Conservation (phyloP, 2,329 filamentous ascomycete species). For the Didymella sp. region DNA sequence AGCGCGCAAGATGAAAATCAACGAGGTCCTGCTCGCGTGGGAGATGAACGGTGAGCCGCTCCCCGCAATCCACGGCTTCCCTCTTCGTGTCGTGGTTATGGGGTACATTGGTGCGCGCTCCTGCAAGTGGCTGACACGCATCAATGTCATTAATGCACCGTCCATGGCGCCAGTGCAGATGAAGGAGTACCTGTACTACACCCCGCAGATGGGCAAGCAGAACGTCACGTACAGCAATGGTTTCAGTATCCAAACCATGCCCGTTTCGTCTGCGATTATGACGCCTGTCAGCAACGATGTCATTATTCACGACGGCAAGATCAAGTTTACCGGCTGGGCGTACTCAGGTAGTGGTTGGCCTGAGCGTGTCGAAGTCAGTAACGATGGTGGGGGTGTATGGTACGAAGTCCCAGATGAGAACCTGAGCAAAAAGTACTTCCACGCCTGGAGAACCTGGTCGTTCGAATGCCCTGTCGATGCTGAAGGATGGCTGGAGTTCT, state of each 20-base stretch:
- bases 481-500: constrained; percentile 57
- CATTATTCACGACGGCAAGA: constrained; percentile 66
- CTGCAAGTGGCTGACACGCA: constrained; percentile 68
- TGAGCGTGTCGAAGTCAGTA: constrained; percentile 68
- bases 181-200: constrained; percentile 73
- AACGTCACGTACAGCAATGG: constrained; percentile 66
- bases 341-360: constrained; percentile 57
- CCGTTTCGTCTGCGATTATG: constrained; percentile 72
- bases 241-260: constrained; percentile 75
- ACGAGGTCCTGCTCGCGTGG: constrained; percentile 73
- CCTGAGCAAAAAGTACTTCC: constrained; percentile 67
- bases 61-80: constrained; percentile 70
- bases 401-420: constrained; percentile 68
- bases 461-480: constrained; percentile 65
- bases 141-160: constrained; percentile 66
- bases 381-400: constrained; percentile 70
- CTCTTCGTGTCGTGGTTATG: constrained; percentile 67
- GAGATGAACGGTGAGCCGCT: constrained; percentile 73
- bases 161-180: constrained; percentile 67
- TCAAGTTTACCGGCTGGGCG: constrained; percentile 60
- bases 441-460: constrained; percentile 70
- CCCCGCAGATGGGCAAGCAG: constrained; percentile 72
- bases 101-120: constrained; percentile 71
- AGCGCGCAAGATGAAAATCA: constrained; percentile 69
- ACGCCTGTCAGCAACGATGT: constrained; percentile 66